Evolutionary conservation across 495 filamentous ascomycete species (phyloP), one percentile per base, ranked within the genome.

Genomic region (Penicillium fimorum): DNA sequence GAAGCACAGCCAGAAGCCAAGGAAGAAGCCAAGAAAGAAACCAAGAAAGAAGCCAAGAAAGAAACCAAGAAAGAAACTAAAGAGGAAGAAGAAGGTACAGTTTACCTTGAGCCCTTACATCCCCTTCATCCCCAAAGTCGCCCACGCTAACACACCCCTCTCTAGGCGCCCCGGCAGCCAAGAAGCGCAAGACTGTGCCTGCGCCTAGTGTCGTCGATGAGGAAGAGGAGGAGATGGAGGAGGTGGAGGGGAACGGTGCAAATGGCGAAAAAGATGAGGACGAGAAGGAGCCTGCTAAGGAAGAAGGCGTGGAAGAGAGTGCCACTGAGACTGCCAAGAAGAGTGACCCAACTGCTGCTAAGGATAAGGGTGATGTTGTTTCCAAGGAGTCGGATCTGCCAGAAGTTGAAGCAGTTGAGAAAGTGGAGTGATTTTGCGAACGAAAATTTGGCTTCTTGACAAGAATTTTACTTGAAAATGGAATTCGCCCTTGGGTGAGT

Each of bases 351-450:
- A 63, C 74, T 52, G 75, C 78, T 1, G 71, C 68, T 27, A 69
- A 70, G 50, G 66, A 64, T 5, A 81, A 81, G 60, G 80, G 69
- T 18, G 69, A 57, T 12, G 64, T 49, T 47, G 71, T 82, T 49
- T 74, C 79, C 4, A 81, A 81, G 63, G 78, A 81, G 51, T 59
- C 68, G n/a, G 72, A 78, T 55, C 53, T 79, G n/a, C 60, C 65
- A 25, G 76, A 76, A 57, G 69, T 70, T 47, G 71, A 74, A 50
- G 70, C 58, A 11, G 75, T 69, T 22, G 64, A 68, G 47, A 59
- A 51, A 54, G 25, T 45, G 27, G 27, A 43, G 29, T 51, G n/a
- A 37, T 32, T 33, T 33, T 41, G 47, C 32, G 6, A 49, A 47
- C 15, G 20, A 11, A 45, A 9, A 24, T 47, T 15, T 47, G n/a